Percentiles rank a stretch among this genome's conserved stretches.
Conservation (phyloP, 768 basidiomycete genomes). For the Termitomyces sp. region DNA sequence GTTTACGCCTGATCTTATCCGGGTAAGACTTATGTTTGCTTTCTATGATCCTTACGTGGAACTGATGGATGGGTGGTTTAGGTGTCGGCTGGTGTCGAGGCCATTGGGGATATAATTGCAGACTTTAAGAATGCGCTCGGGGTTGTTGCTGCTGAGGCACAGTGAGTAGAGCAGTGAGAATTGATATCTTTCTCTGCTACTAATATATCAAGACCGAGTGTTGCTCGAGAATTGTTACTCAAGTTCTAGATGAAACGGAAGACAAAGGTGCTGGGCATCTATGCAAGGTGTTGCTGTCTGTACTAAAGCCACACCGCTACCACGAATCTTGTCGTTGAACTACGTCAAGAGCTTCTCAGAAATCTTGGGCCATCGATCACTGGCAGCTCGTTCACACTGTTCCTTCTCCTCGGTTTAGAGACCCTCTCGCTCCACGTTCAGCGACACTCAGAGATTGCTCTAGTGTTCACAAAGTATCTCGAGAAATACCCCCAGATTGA, state of each 20-base stretch:
- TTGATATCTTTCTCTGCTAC: too few relatives aligned
- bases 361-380: neutral
- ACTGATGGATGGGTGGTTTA: neutral
- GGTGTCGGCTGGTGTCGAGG: slow-evolving; percentile 38
- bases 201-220: neutral
- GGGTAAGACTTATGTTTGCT: slow-evolving; percentile 44
- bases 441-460: slow-evolving; percentile 68
- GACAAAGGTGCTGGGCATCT: neutral
- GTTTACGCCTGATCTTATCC: slow-evolving; percentile 72
- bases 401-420: slow-evolving; percentile 39
- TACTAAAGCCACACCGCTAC: too few relatives aligned
- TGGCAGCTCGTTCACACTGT: neutral
- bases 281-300: too few relatives aligned
- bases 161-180: too few relatives aligned
- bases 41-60: neutral
- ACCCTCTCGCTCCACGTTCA: slow-evolving; percentile 69
- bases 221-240: neutral
- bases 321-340: too few relatives aligned
- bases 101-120: slow-evolving; percentile 38
- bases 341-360: slow-evolving; percentile 20
- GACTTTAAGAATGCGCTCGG: slow-evolving; percentile 32
- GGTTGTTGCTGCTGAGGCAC: neutral
- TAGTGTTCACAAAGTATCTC: slow-evolving; percentile 53
- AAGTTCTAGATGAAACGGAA: neutral
- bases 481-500: too few relatives aligned